A percentile compares a stretch with the other conserved stretches of the same genome.
Evolutionary conservation across 2,329 filamentous ascomycete genomes (phyloP).

Genomic region (Proliferodiscus dingleyae): DNA sequence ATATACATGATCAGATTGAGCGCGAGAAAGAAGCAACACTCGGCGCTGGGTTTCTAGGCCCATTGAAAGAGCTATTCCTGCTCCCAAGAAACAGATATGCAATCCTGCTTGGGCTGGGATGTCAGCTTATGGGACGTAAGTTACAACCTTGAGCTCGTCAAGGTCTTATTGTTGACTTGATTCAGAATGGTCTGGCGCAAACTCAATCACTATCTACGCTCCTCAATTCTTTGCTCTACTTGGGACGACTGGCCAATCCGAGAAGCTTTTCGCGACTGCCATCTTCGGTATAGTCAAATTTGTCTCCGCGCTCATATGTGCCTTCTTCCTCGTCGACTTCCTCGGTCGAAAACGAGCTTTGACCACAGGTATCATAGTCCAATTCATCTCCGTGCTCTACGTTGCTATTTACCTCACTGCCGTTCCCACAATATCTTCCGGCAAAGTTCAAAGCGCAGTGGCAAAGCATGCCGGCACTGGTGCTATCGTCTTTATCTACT

Average conservation of each 20-base stretch:
- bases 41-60: constrained; percentile 39
- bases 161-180: neutral
- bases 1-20: constrained; percentile 40
- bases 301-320: constrained; percentile 49
- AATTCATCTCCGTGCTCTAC: constrained; percentile 36
- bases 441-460: neutral
- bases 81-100: constrained; percentile 64
- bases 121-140: constrained; percentile 53
- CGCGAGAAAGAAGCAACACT: constrained; percentile 44
- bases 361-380: constrained; percentile 35
- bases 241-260: constrained; percentile 47
- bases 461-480: constrained; percentile 11
- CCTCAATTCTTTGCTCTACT: constrained; percentile 51
- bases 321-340: constrained; percentile 53
- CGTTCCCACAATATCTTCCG: constrained; percentile 25
- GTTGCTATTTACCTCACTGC: constrained; percentile 37
- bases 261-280: constrained; percentile 51
- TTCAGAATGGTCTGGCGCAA: constrained; percentile 65
- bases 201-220: constrained; percentile 56
- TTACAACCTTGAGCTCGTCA: too few species aligned
- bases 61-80: constrained; percentile 52
- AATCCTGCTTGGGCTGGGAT: constrained; percentile 59
- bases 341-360: constrained; percentile 48
- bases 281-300: constrained; percentile 56
- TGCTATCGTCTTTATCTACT: constrained; percentile 69